phyloP scores from a whole-genome alignment of 345 rosid genomes.

The Citrus unshiu region DNA sequence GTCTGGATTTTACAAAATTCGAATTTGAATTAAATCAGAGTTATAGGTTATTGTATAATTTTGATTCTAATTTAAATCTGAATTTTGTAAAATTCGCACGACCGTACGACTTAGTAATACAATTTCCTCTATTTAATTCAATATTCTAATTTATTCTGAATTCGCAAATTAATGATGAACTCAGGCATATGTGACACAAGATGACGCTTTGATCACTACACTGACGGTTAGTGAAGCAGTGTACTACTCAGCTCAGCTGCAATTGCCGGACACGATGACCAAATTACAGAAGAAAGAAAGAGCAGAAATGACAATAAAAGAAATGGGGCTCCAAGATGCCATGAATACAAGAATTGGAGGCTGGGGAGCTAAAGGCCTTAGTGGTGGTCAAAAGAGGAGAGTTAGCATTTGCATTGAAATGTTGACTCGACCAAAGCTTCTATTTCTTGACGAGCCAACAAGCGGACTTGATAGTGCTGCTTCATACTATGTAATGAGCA shows the following conservation, averaged over 20 bases:
- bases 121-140: too few species aligned
- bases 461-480: slow-evolving; percentile 58
- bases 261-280: slow-evolving; percentile 44
- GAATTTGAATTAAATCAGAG: too few species aligned
- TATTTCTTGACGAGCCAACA: slow-evolving; percentile 60
- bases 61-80: too few species aligned
- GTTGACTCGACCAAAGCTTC: slow-evolving; percentile 42
- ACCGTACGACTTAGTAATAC: too few species aligned
- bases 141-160: too few species aligned
- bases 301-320: slow-evolving; percentile 46
- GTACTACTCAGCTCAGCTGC: slow-evolving; percentile 54
- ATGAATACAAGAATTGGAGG: slow-evolving; percentile 46
- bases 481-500: slow-evolving; percentile 42
- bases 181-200: slow-evolving; percentile 56
- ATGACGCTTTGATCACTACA: slow-evolving; percentile 36
- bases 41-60: too few species aligned
- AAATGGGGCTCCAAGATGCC: slow-evolving; percentile 45
- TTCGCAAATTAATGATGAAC: neutral
- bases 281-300: slow-evolving; percentile 39
- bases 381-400: slow-evolving; percentile 60
- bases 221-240: slow-evolving; percentile 49
- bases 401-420: slow-evolving; percentile 61
- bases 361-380: slow-evolving; percentile 44
- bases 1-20: too few species aligned
- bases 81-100: too few species aligned